A percentile compares a stretch with the other conserved stretches of the same genome.
phyloP scores from a whole-genome alignment of 495 filamentous ascomycete species.

The Bacidia rubella region DNA sequence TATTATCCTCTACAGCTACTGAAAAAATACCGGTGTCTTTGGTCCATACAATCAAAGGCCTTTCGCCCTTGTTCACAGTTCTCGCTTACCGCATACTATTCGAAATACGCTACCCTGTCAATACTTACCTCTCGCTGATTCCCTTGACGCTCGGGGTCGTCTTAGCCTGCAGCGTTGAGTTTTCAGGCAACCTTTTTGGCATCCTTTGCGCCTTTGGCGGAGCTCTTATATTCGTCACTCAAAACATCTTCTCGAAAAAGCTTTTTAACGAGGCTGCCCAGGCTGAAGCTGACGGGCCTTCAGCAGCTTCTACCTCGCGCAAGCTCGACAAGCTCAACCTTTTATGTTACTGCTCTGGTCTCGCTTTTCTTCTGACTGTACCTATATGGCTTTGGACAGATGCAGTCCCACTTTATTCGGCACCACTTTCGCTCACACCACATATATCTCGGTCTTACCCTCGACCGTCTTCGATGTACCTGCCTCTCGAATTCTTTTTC shows the following conservation, averaged over 20 bases:
- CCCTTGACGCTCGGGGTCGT: slow-evolving; percentile 87
- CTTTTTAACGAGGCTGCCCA: slow-evolving; percentile 92
- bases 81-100: slow-evolving; percentile 83
- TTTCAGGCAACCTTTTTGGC: slow-evolving; percentile 75
- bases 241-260: slow-evolving; percentile 98
- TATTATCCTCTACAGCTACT: slow-evolving; percentile 84
- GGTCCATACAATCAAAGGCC: slow-evolving; percentile 98
- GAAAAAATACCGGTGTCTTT: slow-evolving; percentile 89
- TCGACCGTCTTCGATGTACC: slow-evolving; percentile 50
- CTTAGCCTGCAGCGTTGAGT: slow-evolving; percentile 84
- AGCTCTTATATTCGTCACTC: slow-evolving; percentile 89
- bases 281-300: slow-evolving; percentile 55
- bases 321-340: slow-evolving; percentile 97
- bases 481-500: slow-evolving; percentile 81
- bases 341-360: slow-evolving; percentile 84
- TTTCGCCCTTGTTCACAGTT: slow-evolving; percentile 92
- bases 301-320: slow-evolving; percentile 33
- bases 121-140: slow-evolving; percentile 86
- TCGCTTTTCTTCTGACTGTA: slow-evolving; percentile 80
- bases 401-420: slow-evolving; percentile 58
- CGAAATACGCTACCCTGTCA: slow-evolving; percentile 68
- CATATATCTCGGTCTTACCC: slow-evolving; percentile 49
- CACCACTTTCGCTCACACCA: slow-evolving; percentile 44
- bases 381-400: slow-evolving; percentile 92
- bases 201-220: slow-evolving; percentile 76